Evolutionary conservation across 495 filamentous ascomycete species (phyloP).

Genomic region (Talaromyces trachyspermus): DNA sequence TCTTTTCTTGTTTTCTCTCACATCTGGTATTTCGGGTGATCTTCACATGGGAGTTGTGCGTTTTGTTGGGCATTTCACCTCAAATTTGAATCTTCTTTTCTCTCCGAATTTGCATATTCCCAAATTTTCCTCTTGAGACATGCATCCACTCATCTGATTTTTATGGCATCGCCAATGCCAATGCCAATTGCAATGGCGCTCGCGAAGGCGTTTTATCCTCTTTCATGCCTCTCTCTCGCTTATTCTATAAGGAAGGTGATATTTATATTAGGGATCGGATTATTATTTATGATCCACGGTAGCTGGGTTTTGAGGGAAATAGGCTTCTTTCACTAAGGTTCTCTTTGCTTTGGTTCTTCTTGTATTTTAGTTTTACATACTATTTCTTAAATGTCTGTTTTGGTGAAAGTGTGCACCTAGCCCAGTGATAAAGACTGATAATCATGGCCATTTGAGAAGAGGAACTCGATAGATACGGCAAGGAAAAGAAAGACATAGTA

Average conservation of each 20-base stretch:
- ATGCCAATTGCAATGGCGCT: neutral
- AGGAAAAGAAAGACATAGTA: neutral
- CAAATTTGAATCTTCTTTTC: neutral
- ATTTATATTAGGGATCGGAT: neutral
- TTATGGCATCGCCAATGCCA: no score
- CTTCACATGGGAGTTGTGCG: no score
- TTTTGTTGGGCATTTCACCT: conserved; percentile 3
- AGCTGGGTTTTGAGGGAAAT: neutral
- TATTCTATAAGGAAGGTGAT: neutral
- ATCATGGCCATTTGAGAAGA: no score
- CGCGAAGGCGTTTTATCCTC: neutral
- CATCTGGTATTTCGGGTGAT: no score
- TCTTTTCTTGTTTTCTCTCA: neutral
- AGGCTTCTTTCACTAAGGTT: neutral
- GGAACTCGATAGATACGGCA: no score
- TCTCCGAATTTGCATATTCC: neutral
- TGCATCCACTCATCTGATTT: no score
- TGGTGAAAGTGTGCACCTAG: no score
- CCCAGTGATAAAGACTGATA: no score
- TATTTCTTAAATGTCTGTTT: no score
- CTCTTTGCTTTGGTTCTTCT: neutral
- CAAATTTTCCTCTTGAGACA: neutral
- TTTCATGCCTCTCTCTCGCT: neutral
- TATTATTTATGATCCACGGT: neutral
- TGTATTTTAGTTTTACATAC: neutral